Evolutionary conservation across 495 filamentous ascomycete genomes (phyloP).

Genomic region (Hypoxylon fragiforme): DNA sequence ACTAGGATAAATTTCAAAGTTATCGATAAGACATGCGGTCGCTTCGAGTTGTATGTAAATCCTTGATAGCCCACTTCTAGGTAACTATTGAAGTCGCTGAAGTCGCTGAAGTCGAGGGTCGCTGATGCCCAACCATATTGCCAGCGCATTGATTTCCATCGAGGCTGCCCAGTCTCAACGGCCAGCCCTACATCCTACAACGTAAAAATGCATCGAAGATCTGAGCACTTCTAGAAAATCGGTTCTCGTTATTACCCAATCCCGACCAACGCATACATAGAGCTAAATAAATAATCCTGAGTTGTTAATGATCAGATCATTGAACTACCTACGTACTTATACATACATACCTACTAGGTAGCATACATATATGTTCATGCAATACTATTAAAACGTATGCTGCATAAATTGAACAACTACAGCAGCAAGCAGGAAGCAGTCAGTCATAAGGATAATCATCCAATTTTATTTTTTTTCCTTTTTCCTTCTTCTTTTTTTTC

Average conservation of each 20-base stretch:
- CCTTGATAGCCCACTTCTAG: too few species aligned
- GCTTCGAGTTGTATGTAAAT: too few species aligned
- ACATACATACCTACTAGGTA: too few species aligned
- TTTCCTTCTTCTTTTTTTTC: not conserved
- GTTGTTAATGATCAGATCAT: slow-evolving; percentile 27
- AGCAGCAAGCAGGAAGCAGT: too few species aligned
- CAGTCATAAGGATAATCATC: slow-evolving; percentile 14
- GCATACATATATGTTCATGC: too few species aligned
- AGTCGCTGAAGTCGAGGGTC: slow-evolving; percentile 13
- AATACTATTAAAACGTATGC: too few species aligned
- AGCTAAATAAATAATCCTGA: slow-evolving; percentile 17
- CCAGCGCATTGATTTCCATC: slow-evolving; percentile 39
- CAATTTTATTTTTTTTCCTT: slow-evolving; percentile 8
- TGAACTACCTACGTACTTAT: slow-evolving; percentile 4
- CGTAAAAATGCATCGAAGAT: slow-evolving; percentile 33
- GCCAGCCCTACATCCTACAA: slow-evolving; percentile 35
- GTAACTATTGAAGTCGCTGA: too few species aligned
- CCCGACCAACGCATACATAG: slow-evolving; percentile 29
- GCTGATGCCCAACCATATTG: slow-evolving; percentile 43
- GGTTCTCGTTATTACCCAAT: slow-evolving; percentile 34
- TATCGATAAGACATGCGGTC: too few species aligned
- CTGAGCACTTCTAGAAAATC: slow-evolving; percentile 32
- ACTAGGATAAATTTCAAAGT: too few species aligned
- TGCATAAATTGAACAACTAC: too few species aligned
- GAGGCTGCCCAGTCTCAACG: slow-evolving; percentile 27